Percentiles rank a stretch among this genome's conserved stretches.
Conservation (phyloP, 148 eudicot genomes). For the Spergularia bocconei region DNA sequence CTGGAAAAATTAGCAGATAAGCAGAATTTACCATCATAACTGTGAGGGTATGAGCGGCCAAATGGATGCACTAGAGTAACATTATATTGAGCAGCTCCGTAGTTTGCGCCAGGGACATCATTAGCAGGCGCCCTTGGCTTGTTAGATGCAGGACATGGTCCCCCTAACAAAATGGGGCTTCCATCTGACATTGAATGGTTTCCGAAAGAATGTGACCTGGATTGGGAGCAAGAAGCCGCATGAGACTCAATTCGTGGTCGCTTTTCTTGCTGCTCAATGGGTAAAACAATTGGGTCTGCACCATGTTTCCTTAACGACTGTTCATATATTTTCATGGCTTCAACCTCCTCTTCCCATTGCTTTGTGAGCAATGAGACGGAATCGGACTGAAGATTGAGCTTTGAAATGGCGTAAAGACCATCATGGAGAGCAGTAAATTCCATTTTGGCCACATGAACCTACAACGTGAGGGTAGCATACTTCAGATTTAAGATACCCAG, state of each 20-base stretch:
- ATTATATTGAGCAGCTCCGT: no score
- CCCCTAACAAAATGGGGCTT: no score
- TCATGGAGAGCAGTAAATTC: neutral
- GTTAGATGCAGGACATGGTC: no score
- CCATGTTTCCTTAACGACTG: conserved; percentile 7
- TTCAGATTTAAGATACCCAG: neutral
- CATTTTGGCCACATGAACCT: conserved; percentile 10
- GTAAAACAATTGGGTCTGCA: neutral
- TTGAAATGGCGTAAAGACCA: conserved; percentile 2
- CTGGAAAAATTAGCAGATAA: no score
- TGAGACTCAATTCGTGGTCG: conserved; percentile 5
- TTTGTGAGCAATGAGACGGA: conserved; percentile 16
- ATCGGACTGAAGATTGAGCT: conserved; percentile 18
- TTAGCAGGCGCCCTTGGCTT: no score
- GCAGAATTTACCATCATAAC: no score
- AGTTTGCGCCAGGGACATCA: no score
- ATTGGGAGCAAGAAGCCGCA: conserved; percentile 2
- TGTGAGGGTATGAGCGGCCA: no score
- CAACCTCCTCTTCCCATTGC: conserved; percentile 7
- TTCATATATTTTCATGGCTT: neutral
- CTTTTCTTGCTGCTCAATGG: neutral
- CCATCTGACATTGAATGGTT: no score
- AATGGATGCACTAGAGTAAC: no score
- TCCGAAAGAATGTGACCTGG: neutral
- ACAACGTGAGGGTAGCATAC: neutral